Evolutionary conservation across 2,329 filamentous ascomycete species (phyloP).

Genomic region (Knufia fluminis): DNA sequence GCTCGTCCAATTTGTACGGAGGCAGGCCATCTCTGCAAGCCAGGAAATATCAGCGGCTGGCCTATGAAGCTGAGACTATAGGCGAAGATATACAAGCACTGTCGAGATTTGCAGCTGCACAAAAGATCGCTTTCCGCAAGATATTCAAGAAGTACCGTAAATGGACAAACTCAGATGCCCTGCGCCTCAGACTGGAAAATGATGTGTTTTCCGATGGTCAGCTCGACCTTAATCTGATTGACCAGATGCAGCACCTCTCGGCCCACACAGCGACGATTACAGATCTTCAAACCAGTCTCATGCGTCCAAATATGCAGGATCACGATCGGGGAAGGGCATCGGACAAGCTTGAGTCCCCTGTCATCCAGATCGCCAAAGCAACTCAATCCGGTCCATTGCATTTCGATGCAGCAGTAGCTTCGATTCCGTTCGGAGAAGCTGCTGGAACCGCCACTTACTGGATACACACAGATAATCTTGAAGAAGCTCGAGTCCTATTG

Average conservation of each 20-base stretch:
- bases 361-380: constrained; percentile 28
- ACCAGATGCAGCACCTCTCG: constrained; percentile 17
- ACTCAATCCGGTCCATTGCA: constrained; percentile 35
- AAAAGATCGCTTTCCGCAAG: constrained; percentile 69
- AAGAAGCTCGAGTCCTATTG: constrained; percentile 45
- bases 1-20: constrained; percentile 13
- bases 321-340: not conserved
- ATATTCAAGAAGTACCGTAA: constrained; percentile 82
- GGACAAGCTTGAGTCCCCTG: constrained; percentile 21
- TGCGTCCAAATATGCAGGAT: constrained; percentile 2
- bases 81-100: constrained; percentile 63
- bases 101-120: constrained; percentile 62
- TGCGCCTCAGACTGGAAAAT: constrained; percentile 58
- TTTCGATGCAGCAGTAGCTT: constrained; percentile 42
- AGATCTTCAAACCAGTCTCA: constrained; percentile 15
- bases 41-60: constrained; percentile 41
- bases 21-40: constrained; percentile 16
- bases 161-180: constrained; percentile 65
- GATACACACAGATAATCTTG: constrained; percentile 45
- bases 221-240: constrained; percentile 17
- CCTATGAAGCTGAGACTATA: constrained; percentile 42
- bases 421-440: constrained; percentile 37
- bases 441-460: constrained; percentile 44
- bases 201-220: constrained; percentile 44
- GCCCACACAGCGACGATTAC: constrained; percentile 13